A percentile compares a stretch with the other conserved stretches of the same genome.
phyloP scores from a whole-genome alignment of 164 flowering plant species.

The Aristolochia contorta region DNA sequence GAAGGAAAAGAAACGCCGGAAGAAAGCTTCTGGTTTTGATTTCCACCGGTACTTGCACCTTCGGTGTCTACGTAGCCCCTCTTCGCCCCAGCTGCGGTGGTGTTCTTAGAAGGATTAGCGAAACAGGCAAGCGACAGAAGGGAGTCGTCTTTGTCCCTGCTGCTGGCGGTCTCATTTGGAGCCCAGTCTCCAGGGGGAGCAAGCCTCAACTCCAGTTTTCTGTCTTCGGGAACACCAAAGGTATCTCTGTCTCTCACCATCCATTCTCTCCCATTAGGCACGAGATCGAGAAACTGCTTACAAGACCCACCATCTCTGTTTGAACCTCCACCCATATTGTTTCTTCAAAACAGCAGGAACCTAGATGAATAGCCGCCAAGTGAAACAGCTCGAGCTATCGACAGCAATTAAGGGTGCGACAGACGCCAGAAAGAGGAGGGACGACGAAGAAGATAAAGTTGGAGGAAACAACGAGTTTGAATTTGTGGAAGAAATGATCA shows the following conservation, averaged over 20 bases:
- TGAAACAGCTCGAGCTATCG: not conserved
- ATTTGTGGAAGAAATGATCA: not conserved
- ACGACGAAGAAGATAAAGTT: not conserved
- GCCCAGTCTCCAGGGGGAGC: constrained; percentile 62
- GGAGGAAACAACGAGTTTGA: not conserved
- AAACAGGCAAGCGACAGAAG: constrained; percentile 32
- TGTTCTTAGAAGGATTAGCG: constrained; percentile 12
- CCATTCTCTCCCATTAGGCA: constrained; percentile 42
- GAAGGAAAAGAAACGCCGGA: constrained; percentile 6
- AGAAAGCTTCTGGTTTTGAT: constrained; percentile 16
- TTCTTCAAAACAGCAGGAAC: not conserved
- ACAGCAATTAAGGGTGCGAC: not conserved
- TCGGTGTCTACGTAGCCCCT: constrained; percentile 14
- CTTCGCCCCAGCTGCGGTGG: constrained; percentile 13
- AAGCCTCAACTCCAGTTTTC: constrained; percentile 70
- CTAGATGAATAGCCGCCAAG: not conserved
- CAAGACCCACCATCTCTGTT: constrained; percentile 28
- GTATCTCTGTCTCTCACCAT: constrained; percentile 17
- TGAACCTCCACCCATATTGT: constrained; percentile 37
- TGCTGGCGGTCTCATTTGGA: constrained; percentile 1
- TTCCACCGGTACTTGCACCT: constrained; percentile 10
- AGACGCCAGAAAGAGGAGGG: not conserved
- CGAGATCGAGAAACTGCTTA: constrained; percentile 51
- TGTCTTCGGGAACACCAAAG: constrained; percentile 41
- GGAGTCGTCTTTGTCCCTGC: constrained; percentile 21